phyloP scores from a whole-genome alignment of 106 monocot species.

The Platanthera guangdongensis region DNA sequence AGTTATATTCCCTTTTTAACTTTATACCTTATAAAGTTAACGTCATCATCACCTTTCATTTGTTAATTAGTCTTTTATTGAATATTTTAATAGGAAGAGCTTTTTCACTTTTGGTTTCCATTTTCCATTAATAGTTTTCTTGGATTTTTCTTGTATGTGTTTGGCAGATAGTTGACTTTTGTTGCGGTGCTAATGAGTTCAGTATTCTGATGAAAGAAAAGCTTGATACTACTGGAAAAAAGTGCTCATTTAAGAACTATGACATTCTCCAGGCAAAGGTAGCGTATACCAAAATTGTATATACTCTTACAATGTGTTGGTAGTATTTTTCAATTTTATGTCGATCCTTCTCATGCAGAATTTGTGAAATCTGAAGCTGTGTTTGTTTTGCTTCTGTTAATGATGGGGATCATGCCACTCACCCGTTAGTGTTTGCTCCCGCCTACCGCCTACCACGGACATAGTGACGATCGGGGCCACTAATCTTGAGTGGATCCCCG shows the following conservation, averaged over 20 bases:
- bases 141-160: neutral
- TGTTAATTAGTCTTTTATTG: neutral
- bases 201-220: slow-evolving; percentile 64
- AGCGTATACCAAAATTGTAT: neutral
- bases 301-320: neutral
- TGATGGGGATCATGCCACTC: too few species aligned
- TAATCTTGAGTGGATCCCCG: too few species aligned
- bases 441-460: too few species aligned
- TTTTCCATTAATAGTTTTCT: neutral
- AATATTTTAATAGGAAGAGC: neutral
- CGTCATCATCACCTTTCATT: neutral
- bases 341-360: neutral
- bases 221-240: slow-evolving; percentile 49
- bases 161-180: slow-evolving; percentile 71
- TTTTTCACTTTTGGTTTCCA: neutral
- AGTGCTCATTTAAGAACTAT: slow-evolving; percentile 56
- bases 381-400: neutral
- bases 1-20: neutral
- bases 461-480: too few species aligned
- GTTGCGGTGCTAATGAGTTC: slow-evolving; percentile 78
- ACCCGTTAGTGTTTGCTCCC: too few species aligned
- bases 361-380: neutral
- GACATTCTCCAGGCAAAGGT: slow-evolving; percentile 68
- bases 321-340: neutral
- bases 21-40: neutral